Evolutionary conservation across 148 eudicot genomes (phyloP).

Genomic region (Gaultheria prostrata): DNA sequence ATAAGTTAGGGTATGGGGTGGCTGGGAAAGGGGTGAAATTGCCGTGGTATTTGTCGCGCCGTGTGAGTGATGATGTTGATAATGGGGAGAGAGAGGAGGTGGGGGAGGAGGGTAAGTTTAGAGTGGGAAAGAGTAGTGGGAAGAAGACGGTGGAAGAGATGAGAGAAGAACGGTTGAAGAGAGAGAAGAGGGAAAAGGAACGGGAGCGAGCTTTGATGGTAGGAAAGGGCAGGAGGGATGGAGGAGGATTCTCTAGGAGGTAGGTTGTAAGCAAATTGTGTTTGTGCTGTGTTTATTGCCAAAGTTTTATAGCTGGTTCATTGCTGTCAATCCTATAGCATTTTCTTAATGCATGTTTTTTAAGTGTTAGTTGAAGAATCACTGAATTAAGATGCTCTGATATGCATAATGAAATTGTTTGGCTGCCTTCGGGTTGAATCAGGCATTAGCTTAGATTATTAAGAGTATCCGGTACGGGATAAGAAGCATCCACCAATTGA

Average conservation of each 20-base stretch:
- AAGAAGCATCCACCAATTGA: too few species aligned
- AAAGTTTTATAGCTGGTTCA: too few species aligned
- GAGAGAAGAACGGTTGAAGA: conserved; percentile 84
- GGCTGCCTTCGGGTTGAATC: neutral
- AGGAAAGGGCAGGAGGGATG: conserved; percentile 27
- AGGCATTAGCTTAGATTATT: too few species aligned
- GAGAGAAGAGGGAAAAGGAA: conserved; percentile 79
- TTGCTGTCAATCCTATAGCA: too few species aligned
- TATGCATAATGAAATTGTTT: neutral
- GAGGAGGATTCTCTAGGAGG: conserved; percentile 31
- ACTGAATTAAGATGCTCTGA: neutral
- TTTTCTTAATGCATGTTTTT: neutral
- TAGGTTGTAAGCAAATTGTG: conserved; percentile 14
- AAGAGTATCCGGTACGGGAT: too few species aligned
- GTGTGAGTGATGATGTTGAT: conserved; percentile 16
- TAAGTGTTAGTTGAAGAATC: neutral
- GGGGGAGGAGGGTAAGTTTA: conserved; percentile 10
- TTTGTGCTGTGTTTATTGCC: neutral
- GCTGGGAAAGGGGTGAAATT: conserved; percentile 84
- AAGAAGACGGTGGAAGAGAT: conserved; percentile 71
- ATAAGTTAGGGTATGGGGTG: conserved; percentile 83
- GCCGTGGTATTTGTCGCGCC: conserved; percentile 80
- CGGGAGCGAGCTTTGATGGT: conserved; percentile 61
- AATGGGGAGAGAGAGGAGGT: conserved; percentile 24
- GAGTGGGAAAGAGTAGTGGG: conserved; percentile 28